Base-by-base conservation (phyloP, 352 stramenopile genomes). In the Phytophthora sp. region DNA sequence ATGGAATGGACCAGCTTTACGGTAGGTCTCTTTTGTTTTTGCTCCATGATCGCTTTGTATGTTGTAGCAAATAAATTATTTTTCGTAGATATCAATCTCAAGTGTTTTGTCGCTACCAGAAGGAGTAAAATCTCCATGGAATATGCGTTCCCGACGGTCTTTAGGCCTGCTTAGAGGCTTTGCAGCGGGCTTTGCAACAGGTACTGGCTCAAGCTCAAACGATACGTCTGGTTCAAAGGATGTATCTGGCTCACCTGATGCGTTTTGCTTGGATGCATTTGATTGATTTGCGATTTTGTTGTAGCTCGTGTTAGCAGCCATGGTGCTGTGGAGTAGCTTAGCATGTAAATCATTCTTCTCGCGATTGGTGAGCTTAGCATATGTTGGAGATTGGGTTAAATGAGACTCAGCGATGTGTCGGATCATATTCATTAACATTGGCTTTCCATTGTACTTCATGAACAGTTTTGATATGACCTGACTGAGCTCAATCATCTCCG, bases 371-470 rank as follows among this genome's bases (percentile, higher is more conserved):
- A 48, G 41, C 17, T 48, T 48, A 20, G 41, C 41, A 23, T 48
- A 48, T n/a, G 13, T 32, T 32, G 41, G 41, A 3, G 41, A 48
- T 32, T 48, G 21, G 41, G 32, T 48, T 3, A 48, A 28, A 32
- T 48, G 41, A 32, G 41, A 48, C 13, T 48, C 41, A 17, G 20
- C 6, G 7, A 48, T 48, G 23, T 48, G 41, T 32, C 41, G 20
- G 21, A 48, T 48, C 41, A 48, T 48, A 48, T 48, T 48, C 41
- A 48, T 48, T 32, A 23, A 48, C 41, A 48, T 48, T 9, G 41
- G 3, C 41, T 48, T 48, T 30, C 41, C 41, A 20, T 48, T 48
- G 41, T 48, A 48, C 24, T 48, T 48, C 24, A 48, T 7, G 41
- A 48, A 48, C 3, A 48, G 41, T 15, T 48, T 48, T 15, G 41